Conservation (phyloP, 306 rosid species). For the Myrica gale region DNA sequence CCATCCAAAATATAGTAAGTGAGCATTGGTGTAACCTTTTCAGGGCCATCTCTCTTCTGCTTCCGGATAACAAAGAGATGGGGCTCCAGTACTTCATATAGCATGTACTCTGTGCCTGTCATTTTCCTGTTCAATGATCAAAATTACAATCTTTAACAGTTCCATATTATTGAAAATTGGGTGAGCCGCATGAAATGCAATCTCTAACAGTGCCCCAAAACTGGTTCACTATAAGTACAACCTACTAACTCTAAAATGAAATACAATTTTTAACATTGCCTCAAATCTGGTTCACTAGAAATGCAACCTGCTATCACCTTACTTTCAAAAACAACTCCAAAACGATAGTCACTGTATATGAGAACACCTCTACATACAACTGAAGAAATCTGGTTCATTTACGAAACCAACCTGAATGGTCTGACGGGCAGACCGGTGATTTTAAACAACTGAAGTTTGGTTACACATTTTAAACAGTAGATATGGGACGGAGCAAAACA, state of each 20-base stretch:
- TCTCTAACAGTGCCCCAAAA: not conserved
- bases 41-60: constrained; percentile 91
- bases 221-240: not conserved
- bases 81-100: constrained; percentile 80
- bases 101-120: constrained; percentile 72
- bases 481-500: too few relatives aligned
- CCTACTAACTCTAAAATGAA: not conserved
- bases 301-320: not conserved
- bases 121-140: constrained; percentile 54
- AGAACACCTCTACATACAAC: too few relatives aligned
- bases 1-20: constrained; percentile 86
- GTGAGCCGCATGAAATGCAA: constrained; percentile 2
- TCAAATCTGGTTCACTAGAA: not conserved
- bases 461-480: too few relatives aligned
- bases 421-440: too few relatives aligned
- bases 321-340: not conserved
- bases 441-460: too few relatives aligned
- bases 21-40: constrained; percentile 81
- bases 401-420: too few relatives aligned
- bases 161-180: constrained; percentile 11
- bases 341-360: not conserved
- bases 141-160: constrained; percentile 22
- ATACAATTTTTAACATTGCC: not conserved
- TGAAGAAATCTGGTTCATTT: too few relatives aligned
- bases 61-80: constrained; percentile 75